Percentiles rank a stretch among this genome's conserved stretches.
Evolutionary conservation across 1,139 yeast genomes (phyloP).

Genomic region (Scheffersomyces insectosa): DNA sequence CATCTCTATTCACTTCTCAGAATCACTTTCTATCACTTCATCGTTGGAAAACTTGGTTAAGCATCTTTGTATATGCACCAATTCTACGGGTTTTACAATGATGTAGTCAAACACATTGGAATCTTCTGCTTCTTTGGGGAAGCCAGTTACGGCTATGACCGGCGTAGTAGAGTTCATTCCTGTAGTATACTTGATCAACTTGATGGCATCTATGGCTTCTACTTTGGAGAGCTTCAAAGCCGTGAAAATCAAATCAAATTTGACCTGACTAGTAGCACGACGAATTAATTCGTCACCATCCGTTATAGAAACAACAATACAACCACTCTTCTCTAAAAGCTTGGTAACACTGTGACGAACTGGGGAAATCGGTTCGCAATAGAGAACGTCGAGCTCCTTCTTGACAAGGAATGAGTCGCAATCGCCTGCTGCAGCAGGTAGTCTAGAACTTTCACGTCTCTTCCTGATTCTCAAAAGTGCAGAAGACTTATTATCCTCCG

Average conservation of each 20-base stretch:
- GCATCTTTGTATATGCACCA: conserved; percentile 24
- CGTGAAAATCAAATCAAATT: conserved; percentile 80
- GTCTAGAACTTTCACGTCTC: conserved; percentile 54
- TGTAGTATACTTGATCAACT: conserved; percentile 72
- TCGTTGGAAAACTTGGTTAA: conserved; percentile 23
- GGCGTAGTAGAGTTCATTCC: conserved; percentile 79
- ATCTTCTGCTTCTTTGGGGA: conserved; percentile 63
- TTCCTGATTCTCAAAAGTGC: conserved; percentile 59
- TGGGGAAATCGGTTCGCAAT: conserved; percentile 87
- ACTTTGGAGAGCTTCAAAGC: conserved; percentile 70
- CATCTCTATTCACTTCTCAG: not conserved
- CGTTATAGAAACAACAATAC: conserved; percentile 76
- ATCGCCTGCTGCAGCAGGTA: conserved; percentile 19
- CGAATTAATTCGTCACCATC: conserved; percentile 84
- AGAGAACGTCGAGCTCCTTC: conserved; percentile 61
- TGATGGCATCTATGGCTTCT: conserved; percentile 73
- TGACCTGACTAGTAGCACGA: conserved; percentile 79
- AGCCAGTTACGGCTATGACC: conserved; percentile 74
- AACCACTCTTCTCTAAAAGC: conserved; percentile 69
- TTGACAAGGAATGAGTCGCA: conserved; percentile 6
- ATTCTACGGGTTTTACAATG: conserved; percentile 72
- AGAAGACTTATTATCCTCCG: conserved; percentile 56
- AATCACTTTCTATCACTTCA: conserved; percentile 25
- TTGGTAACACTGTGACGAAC: conserved; percentile 69
- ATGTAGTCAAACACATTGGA: conserved; percentile 67